Percentiles rank a stretch among this genome's conserved stretches.
These are phyloP conservation scores for Tardiomyces blankii DNA, from an alignment of 1,139 yeast genomes.

Conservation along the genomic window DNA sequence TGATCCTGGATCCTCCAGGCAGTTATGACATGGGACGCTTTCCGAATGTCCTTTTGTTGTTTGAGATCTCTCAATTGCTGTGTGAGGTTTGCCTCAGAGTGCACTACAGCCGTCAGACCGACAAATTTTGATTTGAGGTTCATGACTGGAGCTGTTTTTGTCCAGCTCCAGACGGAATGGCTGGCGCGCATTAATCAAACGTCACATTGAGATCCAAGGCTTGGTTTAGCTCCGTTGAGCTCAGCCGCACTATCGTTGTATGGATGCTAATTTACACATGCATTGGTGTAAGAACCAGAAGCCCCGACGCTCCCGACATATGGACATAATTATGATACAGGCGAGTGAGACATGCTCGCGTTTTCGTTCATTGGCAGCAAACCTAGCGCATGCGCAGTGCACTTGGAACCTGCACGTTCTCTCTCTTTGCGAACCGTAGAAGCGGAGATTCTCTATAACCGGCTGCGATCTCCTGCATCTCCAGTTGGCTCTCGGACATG, in stretches of 20 bases:
- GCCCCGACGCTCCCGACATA: no score
- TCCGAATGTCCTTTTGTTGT: constrained; percentile 48
- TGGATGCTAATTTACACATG: no score
- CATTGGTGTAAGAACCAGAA: no score
- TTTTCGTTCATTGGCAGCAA: no score
- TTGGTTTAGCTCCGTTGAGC: no score
- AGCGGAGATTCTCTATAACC: background rate
- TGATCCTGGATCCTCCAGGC: constrained; percentile 54
- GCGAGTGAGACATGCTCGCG: no score
- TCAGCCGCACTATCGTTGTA: no score
- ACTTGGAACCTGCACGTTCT: no score
- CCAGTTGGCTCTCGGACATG: background rate
- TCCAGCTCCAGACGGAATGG: constrained; percentile 3
- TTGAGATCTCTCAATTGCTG: constrained; percentile 34
- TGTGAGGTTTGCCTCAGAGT: constrained; percentile 52
- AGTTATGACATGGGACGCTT: constrained; percentile 65
- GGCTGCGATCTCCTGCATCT: background rate
- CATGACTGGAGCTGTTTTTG: constrained; percentile 1
- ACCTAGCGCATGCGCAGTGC: no score
- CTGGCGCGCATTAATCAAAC: no score
- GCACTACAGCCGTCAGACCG: constrained; percentile 54
- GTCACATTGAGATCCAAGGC: no score
- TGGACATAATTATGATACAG: no score
- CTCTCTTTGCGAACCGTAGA: background rate
- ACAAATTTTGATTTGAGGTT: constrained; percentile 49